These are phyloP conservation scores for Carex scoparia DNA, from an alignment of 176 grass and related monocot genomes.

Conservation along the genomic window DNA sequence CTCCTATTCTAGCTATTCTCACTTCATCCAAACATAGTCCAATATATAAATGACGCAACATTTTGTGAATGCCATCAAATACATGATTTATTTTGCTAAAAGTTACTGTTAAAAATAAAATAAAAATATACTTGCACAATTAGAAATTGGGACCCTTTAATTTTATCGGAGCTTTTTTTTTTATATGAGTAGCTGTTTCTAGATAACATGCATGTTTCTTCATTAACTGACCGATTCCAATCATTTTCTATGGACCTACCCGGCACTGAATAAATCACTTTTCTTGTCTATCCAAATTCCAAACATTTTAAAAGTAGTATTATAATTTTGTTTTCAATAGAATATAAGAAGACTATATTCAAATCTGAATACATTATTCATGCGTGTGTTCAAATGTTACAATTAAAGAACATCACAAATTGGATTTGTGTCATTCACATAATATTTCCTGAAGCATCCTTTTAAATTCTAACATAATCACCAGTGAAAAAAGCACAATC, in stretches of 20 bases:
- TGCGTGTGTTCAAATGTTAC: too few species aligned
- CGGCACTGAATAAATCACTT: background rate
- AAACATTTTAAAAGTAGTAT: background rate
- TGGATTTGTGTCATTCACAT: too few species aligned
- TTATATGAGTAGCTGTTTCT: background rate
- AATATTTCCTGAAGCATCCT: too few species aligned
- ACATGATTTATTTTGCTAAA: background rate
- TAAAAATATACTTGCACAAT: background rate
- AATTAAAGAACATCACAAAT: too few species aligned
- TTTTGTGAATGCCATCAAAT: background rate
- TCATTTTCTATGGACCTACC: constrained; percentile 10
- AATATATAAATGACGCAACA: too few species aligned
- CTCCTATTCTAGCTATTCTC: too few species aligned
- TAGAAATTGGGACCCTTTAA: background rate
- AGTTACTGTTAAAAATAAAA: background rate
- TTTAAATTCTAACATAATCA: too few species aligned
- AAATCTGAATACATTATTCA: too few species aligned
- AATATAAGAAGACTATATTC: too few species aligned
- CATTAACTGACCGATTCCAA: background rate
- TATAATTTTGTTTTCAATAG: background rate
- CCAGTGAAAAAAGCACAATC: too few species aligned
- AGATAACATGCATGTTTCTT: constrained; percentile 15
- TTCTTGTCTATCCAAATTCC: background rate
- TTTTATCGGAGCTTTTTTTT: background rate
- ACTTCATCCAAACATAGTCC: too few species aligned